A percentile compares a stretch with the other conserved stretches of the same genome.
These are phyloP conservation scores for Phaeoacremonium minimum DNA, from an alignment of 2,329 filamentous ascomycete genomes.

Conservation along the genomic window DNA sequence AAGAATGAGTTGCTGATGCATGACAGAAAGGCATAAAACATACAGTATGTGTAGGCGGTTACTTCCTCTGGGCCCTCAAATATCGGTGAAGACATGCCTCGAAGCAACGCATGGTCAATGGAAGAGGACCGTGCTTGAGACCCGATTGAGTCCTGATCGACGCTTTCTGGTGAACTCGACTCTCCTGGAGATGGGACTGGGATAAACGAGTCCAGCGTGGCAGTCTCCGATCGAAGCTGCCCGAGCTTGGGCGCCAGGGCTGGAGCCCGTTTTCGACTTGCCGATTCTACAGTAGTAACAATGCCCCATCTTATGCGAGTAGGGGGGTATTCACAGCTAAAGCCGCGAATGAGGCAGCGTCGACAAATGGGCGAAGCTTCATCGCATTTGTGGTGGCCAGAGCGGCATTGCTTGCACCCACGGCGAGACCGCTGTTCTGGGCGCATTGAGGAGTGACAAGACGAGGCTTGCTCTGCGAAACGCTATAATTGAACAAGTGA, in stretches of 20 bases:
- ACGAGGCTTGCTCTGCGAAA: no score
- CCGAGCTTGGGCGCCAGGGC: no score
- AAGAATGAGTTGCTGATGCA: no score
- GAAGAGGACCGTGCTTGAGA: background rate
- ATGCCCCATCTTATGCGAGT: background rate
- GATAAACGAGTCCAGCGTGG: no score
- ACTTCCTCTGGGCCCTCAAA: background rate
- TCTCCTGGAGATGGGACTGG: no score
- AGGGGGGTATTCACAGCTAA: background rate
- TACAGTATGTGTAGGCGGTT: background rate
- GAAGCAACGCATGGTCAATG: background rate
- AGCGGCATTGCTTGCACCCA: background rate
- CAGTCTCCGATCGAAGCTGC: no score
- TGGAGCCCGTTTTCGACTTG: background rate
- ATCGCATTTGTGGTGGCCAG: background rate
- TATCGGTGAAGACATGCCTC: background rate
- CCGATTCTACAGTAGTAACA: background rate
- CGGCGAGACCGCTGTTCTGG: background rate
- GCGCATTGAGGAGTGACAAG: background rate
- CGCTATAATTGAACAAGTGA: no score
- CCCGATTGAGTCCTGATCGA: no score
- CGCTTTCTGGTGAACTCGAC: no score
- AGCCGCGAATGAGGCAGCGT: background rate
- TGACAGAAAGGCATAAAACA: no score
- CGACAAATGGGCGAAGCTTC: background rate